phyloP scores from a whole-genome alignment of 2,329 filamentous ascomycete species.

The Orbilia brochopaga region DNA sequence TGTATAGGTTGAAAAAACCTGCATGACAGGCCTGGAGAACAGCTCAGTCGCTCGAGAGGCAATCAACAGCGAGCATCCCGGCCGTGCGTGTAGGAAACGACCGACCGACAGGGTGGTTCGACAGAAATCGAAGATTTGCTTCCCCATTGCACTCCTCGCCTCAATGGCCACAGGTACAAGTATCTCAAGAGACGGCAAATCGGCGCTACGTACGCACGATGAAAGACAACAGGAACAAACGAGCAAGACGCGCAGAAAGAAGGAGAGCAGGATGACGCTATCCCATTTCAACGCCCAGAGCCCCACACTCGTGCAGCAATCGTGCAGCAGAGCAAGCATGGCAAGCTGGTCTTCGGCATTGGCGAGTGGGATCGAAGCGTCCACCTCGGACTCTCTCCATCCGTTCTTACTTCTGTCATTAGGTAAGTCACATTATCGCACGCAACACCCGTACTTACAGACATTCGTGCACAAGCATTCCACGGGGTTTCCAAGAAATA shows the following conservation, averaged over 20 bases:
- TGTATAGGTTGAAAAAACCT: neutral
- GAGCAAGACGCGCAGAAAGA: conserved; percentile 34
- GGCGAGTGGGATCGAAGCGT: conserved; percentile 46
- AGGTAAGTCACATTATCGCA: neutral
- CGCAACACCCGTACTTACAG: too few species aligned
- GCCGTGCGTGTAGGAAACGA: too few species aligned
- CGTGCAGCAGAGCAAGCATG: conserved; percentile 31
- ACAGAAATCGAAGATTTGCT: too few species aligned
- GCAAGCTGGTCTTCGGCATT: conserved; percentile 37
- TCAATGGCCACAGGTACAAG: conserved; percentile 26
- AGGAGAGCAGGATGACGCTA: conserved; percentile 40
- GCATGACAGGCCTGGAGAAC: too few species aligned
- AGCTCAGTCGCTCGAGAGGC: too few species aligned
- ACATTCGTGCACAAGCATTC: too few species aligned
- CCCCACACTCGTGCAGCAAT: conserved; percentile 43
- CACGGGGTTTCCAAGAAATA: too few species aligned
- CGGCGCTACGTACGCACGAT: neutral
- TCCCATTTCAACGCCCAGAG: conserved; percentile 27
- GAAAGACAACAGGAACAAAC: conserved; percentile 31
- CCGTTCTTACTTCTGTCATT: neutral
- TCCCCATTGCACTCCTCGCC: conserved; percentile 15
- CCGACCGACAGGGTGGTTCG: too few species aligned
- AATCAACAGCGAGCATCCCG: too few species aligned
- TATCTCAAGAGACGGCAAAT: conserved; percentile 4
- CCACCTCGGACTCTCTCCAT: conserved; percentile 19